A percentile compares a stretch with the other conserved stretches of the same genome.
These are phyloP conservation scores for Phytophthora palmivora DNA, from an alignment of 352 stramenopile species.

Conservation along the genomic window DNA sequence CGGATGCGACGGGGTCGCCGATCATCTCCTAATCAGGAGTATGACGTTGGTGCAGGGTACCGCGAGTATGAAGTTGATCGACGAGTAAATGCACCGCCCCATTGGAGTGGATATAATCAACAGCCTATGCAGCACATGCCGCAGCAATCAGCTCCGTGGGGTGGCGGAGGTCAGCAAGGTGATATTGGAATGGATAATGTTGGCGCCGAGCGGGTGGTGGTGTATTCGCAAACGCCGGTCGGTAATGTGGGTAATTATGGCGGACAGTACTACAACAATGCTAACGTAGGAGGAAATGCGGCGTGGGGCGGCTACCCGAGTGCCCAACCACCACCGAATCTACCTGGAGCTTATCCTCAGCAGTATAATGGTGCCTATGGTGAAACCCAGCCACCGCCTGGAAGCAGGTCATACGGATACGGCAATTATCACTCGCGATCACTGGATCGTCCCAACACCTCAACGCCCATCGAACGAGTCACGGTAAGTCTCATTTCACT, in stretches of 20 bases:
- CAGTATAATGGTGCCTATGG: slow-evolving; percentile 27
- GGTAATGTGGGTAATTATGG: slow-evolving; percentile 16
- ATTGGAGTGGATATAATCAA: slow-evolving; percentile 41
- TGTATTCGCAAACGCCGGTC: slow-evolving; percentile 37
- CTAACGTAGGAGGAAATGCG: slow-evolving; percentile 20
- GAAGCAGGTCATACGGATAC: slow-evolving; percentile 25
- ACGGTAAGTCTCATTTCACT: slow-evolving; percentile 21
- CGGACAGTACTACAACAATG: slow-evolving; percentile 36
- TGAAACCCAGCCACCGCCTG: slow-evolving; percentile 18
- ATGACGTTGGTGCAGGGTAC: slow-evolving; percentile 32
- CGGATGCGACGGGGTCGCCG: slow-evolving; percentile 29
- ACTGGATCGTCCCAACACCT: slow-evolving; percentile 26
- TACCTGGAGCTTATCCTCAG: slow-evolving; percentile 24
- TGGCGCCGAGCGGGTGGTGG: slow-evolving; percentile 43
- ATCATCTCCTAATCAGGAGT: slow-evolving; percentile 31
- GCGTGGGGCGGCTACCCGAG: slow-evolving; percentile 27
- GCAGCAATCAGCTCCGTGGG: slow-evolving; percentile 27
- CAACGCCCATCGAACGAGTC: slow-evolving; percentile 37
- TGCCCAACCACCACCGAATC: slow-evolving; percentile 19
- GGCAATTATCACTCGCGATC: slow-evolving; percentile 29
- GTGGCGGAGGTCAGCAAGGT: slow-evolving; percentile 16
- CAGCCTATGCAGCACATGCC: slow-evolving; percentile 28
- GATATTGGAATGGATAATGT: slow-evolving; percentile 29
- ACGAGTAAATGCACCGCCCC: slow-evolving; percentile 18
- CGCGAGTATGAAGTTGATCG: slow-evolving; percentile 38